These are phyloP conservation scores for Orbilia oligospora DNA, from an alignment of 2,329 filamentous ascomycete genomes.

Conservation along the genomic window DNA sequence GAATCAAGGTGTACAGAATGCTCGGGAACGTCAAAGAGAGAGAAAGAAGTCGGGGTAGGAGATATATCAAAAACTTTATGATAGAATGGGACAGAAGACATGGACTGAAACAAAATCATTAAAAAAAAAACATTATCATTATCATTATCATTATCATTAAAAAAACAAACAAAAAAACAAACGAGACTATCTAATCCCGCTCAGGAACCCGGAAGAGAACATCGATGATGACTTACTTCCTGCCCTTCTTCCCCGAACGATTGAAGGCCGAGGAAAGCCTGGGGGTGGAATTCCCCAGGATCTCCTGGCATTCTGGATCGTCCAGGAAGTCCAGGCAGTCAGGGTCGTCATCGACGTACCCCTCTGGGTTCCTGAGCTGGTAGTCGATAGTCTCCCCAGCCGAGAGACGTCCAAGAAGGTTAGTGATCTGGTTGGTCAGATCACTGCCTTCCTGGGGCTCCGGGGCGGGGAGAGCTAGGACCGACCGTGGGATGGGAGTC, in stretches of 20 bases:
- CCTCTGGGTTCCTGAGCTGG: slow-evolving; percentile 34
- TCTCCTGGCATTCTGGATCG: slow-evolving; percentile 11
- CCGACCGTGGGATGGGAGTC: background rate
- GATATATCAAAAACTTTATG: too few species aligned
- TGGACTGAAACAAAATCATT: background rate
- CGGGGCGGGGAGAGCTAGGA: background rate
- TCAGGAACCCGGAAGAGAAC: background rate
- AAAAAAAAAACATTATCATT: background rate
- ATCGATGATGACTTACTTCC: background rate
- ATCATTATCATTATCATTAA: slow-evolving; percentile 6
- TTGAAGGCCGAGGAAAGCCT: background rate
- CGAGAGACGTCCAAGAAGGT: slow-evolving; percentile 17
- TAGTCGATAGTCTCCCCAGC: slow-evolving; percentile 43
- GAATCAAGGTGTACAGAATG: too few species aligned
- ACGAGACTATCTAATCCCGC: background rate
- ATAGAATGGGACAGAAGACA: background rate
- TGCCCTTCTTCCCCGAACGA: slow-evolving; percentile 3
- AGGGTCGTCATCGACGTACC: slow-evolving; percentile 45
- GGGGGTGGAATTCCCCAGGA: slow-evolving; percentile 3
- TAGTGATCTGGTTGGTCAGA: slow-evolving; percentile 20
- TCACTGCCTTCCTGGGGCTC: slow-evolving; percentile 10
- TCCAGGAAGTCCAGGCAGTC: slow-evolving; percentile 37
- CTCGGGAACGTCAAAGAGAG: background rate
- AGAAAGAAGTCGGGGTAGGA: too few species aligned
- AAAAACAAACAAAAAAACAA: background rate